phyloP scores from a whole-genome alignment of 192 early-diverging fungal genomes.

The Entrophospora sp. region DNA sequence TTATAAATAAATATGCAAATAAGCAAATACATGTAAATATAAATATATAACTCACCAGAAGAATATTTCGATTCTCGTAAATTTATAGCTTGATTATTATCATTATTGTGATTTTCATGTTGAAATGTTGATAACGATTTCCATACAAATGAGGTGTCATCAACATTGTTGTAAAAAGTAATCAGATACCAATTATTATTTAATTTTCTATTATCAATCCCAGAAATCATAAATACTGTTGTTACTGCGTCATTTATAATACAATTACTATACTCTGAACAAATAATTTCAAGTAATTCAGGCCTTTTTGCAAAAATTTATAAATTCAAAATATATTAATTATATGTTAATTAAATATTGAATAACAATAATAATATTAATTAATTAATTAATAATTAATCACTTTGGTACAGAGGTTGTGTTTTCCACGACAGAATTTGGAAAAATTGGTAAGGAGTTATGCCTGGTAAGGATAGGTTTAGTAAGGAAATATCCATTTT shows the following conservation, averaged over 20 bases:
- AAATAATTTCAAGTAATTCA: slow-evolving; percentile 1
- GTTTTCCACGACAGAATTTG: neutral
- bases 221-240: neutral
- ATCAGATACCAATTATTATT: slow-evolving; percentile 10
- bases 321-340: no score
- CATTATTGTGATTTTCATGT: neutral
- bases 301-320: slow-evolving; percentile 1
- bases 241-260: neutral
- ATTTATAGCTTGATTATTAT: neutral
- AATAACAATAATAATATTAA: no score
- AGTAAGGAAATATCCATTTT: neutral
- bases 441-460: slow-evolving; percentile 11
- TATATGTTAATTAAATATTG: no score
- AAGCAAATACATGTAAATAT: no score
- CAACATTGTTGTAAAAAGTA: neutral
- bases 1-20: neutral
- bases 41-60: neutral
- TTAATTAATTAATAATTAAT: no score
- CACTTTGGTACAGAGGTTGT: no score
- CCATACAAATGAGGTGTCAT: neutral
- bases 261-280: neutral
- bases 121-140: neutral
- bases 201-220: neutral
- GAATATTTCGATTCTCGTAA: neutral
- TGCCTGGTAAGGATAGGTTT: neutral